phyloP scores from a whole-genome alignment of 257 asterid species.

The Ehretia macrophylla region DNA sequence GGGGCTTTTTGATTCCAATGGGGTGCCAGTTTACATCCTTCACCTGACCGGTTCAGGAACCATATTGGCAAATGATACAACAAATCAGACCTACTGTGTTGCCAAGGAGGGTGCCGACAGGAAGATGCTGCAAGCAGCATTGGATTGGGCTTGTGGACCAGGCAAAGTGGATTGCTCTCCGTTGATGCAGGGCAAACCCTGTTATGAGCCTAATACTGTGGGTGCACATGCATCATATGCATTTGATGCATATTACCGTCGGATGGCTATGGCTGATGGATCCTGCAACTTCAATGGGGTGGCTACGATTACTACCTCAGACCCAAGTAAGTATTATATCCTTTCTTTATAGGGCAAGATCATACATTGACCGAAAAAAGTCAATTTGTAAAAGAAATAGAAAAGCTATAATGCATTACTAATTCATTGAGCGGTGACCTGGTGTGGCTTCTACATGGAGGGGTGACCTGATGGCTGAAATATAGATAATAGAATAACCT shows the following conservation, averaged over 20 bases:
- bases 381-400: not conserved
- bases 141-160: conserved; percentile 96
- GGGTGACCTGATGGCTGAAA: no score
- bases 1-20: conserved; percentile 82
- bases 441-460: no score
- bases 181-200: conserved; percentile 60
- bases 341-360: not conserved
- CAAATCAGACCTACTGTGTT: conserved; percentile 75
- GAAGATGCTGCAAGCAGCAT: conserved; percentile 80
- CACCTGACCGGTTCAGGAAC: conserved; percentile 77
- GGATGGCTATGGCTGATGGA: conserved; percentile 72
- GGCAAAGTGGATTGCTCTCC: conserved; percentile 81
- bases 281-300: conserved; percentile 89
- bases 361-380: not conserved
- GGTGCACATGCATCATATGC: conserved; percentile 76
- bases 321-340: conserved; percentile 61
- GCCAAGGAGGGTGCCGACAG: conserved; percentile 66
- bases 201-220: conserved; percentile 84
- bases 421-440: no score
- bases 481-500: no score
- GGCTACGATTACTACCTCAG: conserved; percentile 66
- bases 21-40: conserved; percentile 61
- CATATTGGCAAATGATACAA: conserved; percentile 79
- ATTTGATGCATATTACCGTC: conserved; percentile 78
- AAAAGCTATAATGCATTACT: no score